A percentile compares a stretch with the other conserved stretches of the same genome.
Evolutionary conservation across 768 basidiomycete species (phyloP).

Genomic region (Leccinum incarnatum): DNA sequence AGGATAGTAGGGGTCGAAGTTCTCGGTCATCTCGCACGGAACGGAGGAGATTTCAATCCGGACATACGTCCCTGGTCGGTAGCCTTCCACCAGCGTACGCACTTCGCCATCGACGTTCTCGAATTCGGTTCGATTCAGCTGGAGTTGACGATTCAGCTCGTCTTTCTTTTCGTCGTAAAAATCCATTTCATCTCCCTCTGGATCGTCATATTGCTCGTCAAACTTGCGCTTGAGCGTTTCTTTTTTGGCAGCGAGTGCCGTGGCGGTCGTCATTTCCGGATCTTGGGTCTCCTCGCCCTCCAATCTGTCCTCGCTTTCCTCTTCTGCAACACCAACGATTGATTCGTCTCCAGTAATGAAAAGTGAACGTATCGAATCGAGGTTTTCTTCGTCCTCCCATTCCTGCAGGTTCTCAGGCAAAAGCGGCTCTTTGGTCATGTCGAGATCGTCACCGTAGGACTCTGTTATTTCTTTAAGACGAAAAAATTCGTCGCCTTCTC

Average conservation of each 20-base stretch:
- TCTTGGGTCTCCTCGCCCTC: conserved; percentile 34
- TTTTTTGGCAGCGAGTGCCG: conserved; percentile 79
- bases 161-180: conserved; percentile 93
- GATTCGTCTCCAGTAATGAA: conserved; percentile 79
- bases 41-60: conserved; percentile 84
- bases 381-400: conserved; percentile 83
- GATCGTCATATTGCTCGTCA: conserved; percentile 94
- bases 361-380: conserved; percentile 81
- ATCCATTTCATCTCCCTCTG: conserved; percentile 71
- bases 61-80: conserved; percentile 87
- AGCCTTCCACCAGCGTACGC: conserved; percentile 85
- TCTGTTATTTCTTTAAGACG: conserved; percentile 42
- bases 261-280: conserved; percentile 39
- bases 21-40: conserved; percentile 87
- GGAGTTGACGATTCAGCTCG: conserved; percentile 81
- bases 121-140: conserved; percentile 85
- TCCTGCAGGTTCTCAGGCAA: conserved; percentile 51
- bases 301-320: conserved; percentile 39
- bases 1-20: conserved; percentile 91
- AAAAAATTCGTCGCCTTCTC: conserved; percentile 69
- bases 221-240: conserved; percentile 91
- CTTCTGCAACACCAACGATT: conserved; percentile 35
- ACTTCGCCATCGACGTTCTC: conserved; percentile 71
- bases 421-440: conserved; percentile 66
- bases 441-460: conserved; percentile 51